A percentile compares a stretch with the other conserved stretches of the same genome.
Evolutionary conservation across 305 asterid genomes (phyloP).

Genomic region (Caryopteris hybrid): DNA sequence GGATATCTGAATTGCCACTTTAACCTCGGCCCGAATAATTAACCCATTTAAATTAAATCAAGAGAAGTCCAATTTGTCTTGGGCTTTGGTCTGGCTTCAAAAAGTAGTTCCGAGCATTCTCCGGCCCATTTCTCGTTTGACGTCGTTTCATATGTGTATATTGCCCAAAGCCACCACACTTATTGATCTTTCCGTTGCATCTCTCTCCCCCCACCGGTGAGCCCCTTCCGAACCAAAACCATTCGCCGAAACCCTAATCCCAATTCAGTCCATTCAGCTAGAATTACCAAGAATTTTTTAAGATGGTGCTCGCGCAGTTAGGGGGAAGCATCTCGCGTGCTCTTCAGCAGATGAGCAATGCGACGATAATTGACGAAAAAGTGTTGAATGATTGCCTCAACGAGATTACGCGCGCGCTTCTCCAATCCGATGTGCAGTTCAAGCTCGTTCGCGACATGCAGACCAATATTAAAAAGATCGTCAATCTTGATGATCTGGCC

Average conservation of each 20-base stretch:
- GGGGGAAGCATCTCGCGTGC: slow-evolving; percentile 95
- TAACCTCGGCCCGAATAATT: too few species aligned
- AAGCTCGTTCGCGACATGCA: slow-evolving; percentile 83
- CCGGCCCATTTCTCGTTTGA: too few species aligned
- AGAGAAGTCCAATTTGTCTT: too few species aligned
- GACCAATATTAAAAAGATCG: slow-evolving; percentile 76
- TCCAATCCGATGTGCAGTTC: slow-evolving; percentile 87
- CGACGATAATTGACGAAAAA: slow-evolving; percentile 90
- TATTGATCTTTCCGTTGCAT: not conserved
- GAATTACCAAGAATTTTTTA: slow-evolving; percentile 16
- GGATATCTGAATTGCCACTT: too few species aligned
- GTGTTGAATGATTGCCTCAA: slow-evolving; percentile 86
- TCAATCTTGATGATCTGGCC: slow-evolving; percentile 93
- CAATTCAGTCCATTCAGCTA: slow-evolving; percentile 2
- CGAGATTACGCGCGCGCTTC: slow-evolving; percentile 93
- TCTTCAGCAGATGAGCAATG: slow-evolving; percentile 99
- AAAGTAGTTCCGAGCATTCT: too few species aligned
- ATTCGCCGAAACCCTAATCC: slow-evolving; percentile 15
- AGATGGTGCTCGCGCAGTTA: slow-evolving; percentile 91
- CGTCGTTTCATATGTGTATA: not conserved
- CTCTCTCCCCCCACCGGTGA: slow-evolving; percentile 6
- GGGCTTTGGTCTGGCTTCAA: too few species aligned
- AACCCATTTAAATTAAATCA: too few species aligned
- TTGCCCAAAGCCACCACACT: not conserved
- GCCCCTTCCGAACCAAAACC: not conserved